Evolutionary conservation across 768 basidiomycete genomes (phyloP).

Genomic region (Pleurotus djamor): DNA sequence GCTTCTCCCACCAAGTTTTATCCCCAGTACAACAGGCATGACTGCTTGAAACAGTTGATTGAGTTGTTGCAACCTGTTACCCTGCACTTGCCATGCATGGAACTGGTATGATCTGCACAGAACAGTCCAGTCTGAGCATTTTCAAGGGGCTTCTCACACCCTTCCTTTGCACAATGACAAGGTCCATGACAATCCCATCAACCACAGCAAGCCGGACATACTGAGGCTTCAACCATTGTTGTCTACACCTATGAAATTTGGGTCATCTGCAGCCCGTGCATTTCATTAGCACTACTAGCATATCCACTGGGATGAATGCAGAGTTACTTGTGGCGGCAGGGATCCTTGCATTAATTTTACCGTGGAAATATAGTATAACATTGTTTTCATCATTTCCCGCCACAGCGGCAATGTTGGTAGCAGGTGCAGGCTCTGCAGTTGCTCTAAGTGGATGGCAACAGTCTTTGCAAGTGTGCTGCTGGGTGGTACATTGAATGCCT

Average conservation of each 20-base stretch:
- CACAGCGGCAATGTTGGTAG: background rate
- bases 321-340: background rate
- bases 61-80: slow-evolving; percentile 1
- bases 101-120: slow-evolving; percentile 1
- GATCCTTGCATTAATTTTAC: background rate
- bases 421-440: background rate
- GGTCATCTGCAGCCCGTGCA: too few relatives aligned
- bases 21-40: slow-evolving; percentile 7
- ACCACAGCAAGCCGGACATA: slow-evolving; percentile 9
- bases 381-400: background rate
- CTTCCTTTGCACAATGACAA: slow-evolving; percentile 10
- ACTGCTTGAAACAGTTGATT: background rate
- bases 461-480: slow-evolving; percentile 8
- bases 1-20: background rate
- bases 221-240: background rate
- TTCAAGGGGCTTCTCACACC: background rate
- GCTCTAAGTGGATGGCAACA: slow-evolving; percentile 8
- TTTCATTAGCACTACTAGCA: too few relatives aligned
- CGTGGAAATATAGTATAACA: background rate
- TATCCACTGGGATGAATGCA: background rate
- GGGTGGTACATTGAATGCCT: background rate
- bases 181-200: slow-evolving; percentile 13
- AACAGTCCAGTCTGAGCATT: background rate
- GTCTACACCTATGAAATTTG: background rate
- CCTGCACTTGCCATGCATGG: background rate